Base-by-base conservation (phyloP, 2,329 filamentous ascomycete genomes). In the Aschersonia sp. region DNA sequence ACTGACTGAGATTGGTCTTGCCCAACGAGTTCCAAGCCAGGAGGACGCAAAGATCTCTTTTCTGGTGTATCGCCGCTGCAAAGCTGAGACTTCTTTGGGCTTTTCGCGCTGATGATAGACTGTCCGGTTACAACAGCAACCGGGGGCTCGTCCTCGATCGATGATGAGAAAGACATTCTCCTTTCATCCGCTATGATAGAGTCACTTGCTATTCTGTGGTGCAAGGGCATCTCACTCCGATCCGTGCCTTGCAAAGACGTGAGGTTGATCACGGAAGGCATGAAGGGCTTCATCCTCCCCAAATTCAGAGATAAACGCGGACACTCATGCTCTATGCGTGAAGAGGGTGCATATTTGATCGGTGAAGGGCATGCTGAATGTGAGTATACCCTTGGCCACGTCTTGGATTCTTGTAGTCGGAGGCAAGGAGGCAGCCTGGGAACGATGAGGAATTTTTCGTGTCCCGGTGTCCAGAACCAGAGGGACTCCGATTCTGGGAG, bases 381-480 rank as follows among this genome's bases (percentile, higher is more conserved):
- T 14, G 9, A 9, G n/a, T 41, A 3, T 41, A 14, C 10, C 11
- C 7, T 7, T 22, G 11, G 40, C 8, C 35, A 9, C 35, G 35
- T 39, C 12, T 12, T 39, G 35, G 4, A 39, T 39, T 39, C 9
- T 12, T 12, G 12, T 12, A 39, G 22, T 39, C 35, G 9, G 35
- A 14, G 7, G 14, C 11, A n/a, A 41, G n/a, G n/a, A n/a, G 40
- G 40, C 40, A 41, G 6, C 14, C 7, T 41, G 9, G 66, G 64
- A 6, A 66, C 48, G n/a, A 68, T 55, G 5, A 67, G 48, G 43
- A 68, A 66, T 35, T 60, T 59, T 39, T 66, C 64, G 54, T 57
- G 61, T 4, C 50, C 49, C 2, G 55, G 56, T 1, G 64, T 62
- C 64, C 66, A 69, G 31, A 54, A 57, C 58, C 60, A 63, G 6